These are phyloP conservation scores for Aspergillus nanangensis DNA, from an alignment of 495 filamentous ascomycete species.

Conservation along the genomic window DNA sequence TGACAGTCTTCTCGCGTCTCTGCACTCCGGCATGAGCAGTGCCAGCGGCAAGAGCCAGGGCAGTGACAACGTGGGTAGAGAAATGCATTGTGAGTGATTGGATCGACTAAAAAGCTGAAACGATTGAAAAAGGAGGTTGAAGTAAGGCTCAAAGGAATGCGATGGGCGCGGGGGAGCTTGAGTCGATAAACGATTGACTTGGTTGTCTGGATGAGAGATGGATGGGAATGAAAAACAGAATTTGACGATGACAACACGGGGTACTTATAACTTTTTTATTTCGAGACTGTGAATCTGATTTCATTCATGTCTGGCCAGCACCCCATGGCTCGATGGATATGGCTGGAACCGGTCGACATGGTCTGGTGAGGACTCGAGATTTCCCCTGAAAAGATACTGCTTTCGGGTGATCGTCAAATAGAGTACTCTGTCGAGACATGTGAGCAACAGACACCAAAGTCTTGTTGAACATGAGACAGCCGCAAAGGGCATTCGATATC, in stretches of 20 bases:
- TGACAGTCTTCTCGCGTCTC: background rate
- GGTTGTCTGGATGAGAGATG: background rate
- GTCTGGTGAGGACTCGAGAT: background rate
- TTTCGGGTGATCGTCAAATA: background rate
- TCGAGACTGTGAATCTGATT: background rate
- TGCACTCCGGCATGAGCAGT: conserved; percentile 11
- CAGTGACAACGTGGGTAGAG: conserved; percentile 10
- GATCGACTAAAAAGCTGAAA: background rate
- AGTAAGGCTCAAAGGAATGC: too few relatives aligned
- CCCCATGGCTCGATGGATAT: background rate
- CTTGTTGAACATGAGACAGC: background rate
- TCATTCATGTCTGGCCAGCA: background rate
- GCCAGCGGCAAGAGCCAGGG: conserved; percentile 16
- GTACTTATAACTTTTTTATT: background rate
- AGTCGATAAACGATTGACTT: background rate
- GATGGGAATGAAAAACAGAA: background rate
- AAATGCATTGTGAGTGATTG: conserved; percentile 13
- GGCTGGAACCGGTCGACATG: background rate
- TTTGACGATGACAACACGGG: background rate
- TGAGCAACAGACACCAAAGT: background rate
- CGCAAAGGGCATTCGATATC: background rate
- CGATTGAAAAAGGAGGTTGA: background rate
- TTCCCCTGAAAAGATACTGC: background rate
- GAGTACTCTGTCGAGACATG: background rate
- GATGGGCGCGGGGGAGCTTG: too few relatives aligned